Evolutionary conservation across 129 eudicot species (phyloP).

Genomic region (Chrysanthemum lavandulifolium): DNA sequence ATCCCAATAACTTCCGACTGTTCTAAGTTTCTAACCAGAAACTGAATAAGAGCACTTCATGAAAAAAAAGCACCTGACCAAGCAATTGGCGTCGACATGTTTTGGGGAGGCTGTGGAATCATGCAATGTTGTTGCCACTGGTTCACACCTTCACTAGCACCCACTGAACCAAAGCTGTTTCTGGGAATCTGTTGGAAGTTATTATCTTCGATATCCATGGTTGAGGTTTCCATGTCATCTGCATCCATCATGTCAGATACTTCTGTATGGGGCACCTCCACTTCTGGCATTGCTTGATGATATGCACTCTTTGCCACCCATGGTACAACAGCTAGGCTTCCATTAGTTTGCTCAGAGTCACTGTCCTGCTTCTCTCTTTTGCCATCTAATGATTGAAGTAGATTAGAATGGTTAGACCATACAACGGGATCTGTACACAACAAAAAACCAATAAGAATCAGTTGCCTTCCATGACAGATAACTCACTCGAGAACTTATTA

Average conservation of each 20-base stretch:
- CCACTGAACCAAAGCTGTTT: conserved; percentile 22
- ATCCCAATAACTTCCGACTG: not conserved
- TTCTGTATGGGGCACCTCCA: conserved; percentile 22
- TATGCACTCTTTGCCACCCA: conserved; percentile 56
- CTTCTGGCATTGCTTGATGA: conserved; percentile 11
- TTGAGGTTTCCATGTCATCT: conserved; percentile 30
- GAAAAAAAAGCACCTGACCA: conserved; percentile 46
- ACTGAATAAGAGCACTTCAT: not conserved
- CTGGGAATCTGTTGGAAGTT: conserved; percentile 20
- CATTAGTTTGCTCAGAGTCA: not conserved
- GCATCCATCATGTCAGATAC: conserved; percentile 56
- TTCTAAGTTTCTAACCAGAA: not conserved
- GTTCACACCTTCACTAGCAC: conserved; percentile 32
- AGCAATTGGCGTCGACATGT: conserved; percentile 51
- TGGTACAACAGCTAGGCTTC: conserved; percentile 71
- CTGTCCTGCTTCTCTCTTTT: conserved; percentile 24
- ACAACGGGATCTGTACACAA: conserved; percentile 37
- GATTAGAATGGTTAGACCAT: conserved; percentile 33
- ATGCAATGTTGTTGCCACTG: conserved; percentile 80
- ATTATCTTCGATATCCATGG: conserved; percentile 63
- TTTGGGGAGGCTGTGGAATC: conserved; percentile 55
- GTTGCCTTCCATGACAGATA: not conserved
- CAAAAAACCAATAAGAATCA: not conserved
- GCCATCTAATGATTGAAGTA: conserved; percentile 17
- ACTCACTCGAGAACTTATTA: not conserved